A percentile compares a stretch with the other conserved stretches of the same genome.
phyloP scores from a whole-genome alignment of 179 eudicot genomes.

The Vitellaria paradoxa region DNA sequence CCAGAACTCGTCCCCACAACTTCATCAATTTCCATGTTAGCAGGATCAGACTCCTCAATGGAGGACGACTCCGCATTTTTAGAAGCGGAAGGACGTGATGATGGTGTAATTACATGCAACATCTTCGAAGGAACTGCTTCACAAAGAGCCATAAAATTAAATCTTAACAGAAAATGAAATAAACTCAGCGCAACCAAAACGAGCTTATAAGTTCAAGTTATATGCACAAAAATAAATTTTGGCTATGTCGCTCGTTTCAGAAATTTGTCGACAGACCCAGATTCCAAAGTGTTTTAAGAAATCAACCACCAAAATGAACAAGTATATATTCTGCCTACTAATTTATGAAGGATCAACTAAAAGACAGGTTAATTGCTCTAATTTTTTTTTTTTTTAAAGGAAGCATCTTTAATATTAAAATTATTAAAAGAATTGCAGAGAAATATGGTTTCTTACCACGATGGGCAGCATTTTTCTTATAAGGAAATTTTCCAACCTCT shows the following conservation, averaged over 20 bases:
- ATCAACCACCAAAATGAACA: slow-evolving; percentile 7
- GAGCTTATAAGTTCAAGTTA: not conserved
- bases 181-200: not conserved
- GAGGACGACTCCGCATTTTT: slow-evolving; percentile 34
- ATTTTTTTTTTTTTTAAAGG: not conserved
- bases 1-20: slow-evolving; percentile 49
- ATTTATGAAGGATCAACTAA: not conserved
- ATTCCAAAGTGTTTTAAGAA: not conserved
- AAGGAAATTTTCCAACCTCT: slow-evolving; percentile 75
- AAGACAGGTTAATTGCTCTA: not conserved
- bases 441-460: slow-evolving; percentile 32
- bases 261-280: not conserved
- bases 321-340: not conserved
- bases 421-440: not conserved
- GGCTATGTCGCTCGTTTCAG: no score
- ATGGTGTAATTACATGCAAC: slow-evolving; percentile 63
- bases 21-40: slow-evolving; percentile 40
- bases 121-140: slow-evolving; percentile 79
- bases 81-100: slow-evolving; percentile 52
- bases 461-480: slow-evolving; percentile 45
- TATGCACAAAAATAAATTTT: not conserved
- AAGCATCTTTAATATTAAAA: not conserved
- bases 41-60: slow-evolving; percentile 25
- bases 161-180: slow-evolving; percentile 9
- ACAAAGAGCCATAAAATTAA: slow-evolving; percentile 10